Base-by-base conservation (phyloP, 1,139 yeast genomes). In the Yamadazyma diddensiae region DNA sequence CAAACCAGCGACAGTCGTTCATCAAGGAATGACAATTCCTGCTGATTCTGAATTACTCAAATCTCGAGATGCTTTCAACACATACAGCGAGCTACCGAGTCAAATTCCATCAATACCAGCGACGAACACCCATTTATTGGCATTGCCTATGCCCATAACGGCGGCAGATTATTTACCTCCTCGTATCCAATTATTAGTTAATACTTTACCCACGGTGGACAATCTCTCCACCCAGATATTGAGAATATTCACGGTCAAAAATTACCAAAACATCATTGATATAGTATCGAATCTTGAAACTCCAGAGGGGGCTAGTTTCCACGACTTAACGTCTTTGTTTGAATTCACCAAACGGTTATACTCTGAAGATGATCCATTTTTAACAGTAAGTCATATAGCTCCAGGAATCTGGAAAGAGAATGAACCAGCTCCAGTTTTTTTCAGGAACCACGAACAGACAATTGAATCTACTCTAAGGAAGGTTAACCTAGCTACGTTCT, bases 401-500 rank as follows among this genome's bases (percentile, higher is more conserved):
- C 80, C 82, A 0, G 86, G 84, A 0, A 57, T 79, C 51, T 79
- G 86, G 85, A 73, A 77, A 38, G 76, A 71, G 39, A 80, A 80
- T n/a, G 70, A 70, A 10, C 60, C 66, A 10, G 72, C 83, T 0
- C 85, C 86, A 0, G 52, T 63, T 19, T 67, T 79, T 53, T 65
- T 81, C 43, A 66, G 69, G 41, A 77, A 73, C 32, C 67, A 77
- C 38, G 86, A 80, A 47, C 82, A 79, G 35, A 72, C 82, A 36
- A 70, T 80, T 24, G 85, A 79, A 41, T 71, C 82, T 15, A 79
- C 92, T 0, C 57, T 90, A 24, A 76, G 95, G 39, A 85, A 90
- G 47, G 85, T 88, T 2, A 92, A 92, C 49, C 59, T 92, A 45
- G 86, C 96, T 0, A 87, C 96, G 0, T 92, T 88, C 52, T 65